Evolutionary conservation across 192 early-diverging fungal species (phyloP), one percentile per base, ranked within the genome.

Genomic region (Phlyctochytrium planicorne): DNA sequence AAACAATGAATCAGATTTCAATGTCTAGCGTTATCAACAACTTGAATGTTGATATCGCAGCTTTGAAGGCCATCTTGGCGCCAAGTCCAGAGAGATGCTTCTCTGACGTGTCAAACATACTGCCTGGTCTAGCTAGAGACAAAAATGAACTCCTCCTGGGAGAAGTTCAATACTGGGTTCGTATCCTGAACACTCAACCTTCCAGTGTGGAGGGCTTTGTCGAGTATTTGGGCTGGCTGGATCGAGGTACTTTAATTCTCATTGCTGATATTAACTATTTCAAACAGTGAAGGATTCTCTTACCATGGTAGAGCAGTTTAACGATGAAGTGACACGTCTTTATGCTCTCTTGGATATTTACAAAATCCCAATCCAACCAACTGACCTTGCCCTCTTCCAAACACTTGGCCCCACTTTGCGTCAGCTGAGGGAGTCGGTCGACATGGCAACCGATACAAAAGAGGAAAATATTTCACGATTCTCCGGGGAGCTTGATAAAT

Each of bases 1-100:
- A 71, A 37, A 80, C 66, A 10, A 87, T 84, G 79, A 75, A 62
- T n/a, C 75, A 74, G 0, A 79, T 88, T 36, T 77, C 86, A 0
- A 59, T 61, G 2, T 61, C 34, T 35, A 75, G 68, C 17, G 68
- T 63, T 10, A 76, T 88, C 34, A 85, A 82, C 70, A 88, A 84
- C 66, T 32, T 87, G 35, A 64, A 75, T 20, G 67, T 87, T n/a
- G 84, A 88, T 52, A 85, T 78, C 2, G 70, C 75, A n/a, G 67
- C 65, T 17, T 60, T 88, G 1, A 88, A 87, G 63, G 76, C 66
- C 53, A 78, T 83, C 14, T 66, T 88, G 2, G 57, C 82, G 0
- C 86, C 86, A 37, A 84, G 82, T 65, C 84, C 86, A 0, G 81
- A 87, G 67, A 52, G 81, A 32, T 88, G 86, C 53, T 88, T 88